Percentiles rank a stretch among this genome's conserved stretches.
These are phyloP conservation scores for Ceratocystis diversiconidia DNA, from an alignment of 2,329 filamentous ascomycete species.

Conservation along the genomic window DNA sequence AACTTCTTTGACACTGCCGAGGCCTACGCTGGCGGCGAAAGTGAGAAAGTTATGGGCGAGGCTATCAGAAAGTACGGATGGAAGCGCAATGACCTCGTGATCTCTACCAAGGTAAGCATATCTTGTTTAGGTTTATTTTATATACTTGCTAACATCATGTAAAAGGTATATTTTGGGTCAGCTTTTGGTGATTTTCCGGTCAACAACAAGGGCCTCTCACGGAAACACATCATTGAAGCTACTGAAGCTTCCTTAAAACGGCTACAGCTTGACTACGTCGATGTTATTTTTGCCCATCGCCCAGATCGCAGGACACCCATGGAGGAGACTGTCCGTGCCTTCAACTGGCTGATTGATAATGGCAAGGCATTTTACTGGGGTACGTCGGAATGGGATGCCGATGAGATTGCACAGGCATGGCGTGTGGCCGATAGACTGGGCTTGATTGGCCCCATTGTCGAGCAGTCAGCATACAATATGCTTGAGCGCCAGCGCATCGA, in stretches of 20 bases:
- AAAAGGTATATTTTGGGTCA: constrained; percentile 43
- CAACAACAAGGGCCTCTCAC: constrained; percentile 53
- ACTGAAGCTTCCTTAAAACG: constrained; percentile 45
- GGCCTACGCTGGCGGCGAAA: constrained; percentile 44
- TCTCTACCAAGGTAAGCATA: constrained; percentile 38
- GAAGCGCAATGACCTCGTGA: constrained; percentile 47
- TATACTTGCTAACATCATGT: background rate
- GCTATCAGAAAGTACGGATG: constrained; percentile 46
- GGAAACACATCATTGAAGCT: constrained; percentile 58
- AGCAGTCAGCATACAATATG: constrained; percentile 55
- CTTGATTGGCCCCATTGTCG: constrained; percentile 49
- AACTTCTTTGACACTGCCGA: constrained; percentile 52
- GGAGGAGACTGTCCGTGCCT: constrained; percentile 55
- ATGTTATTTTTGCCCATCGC: constrained; percentile 55
- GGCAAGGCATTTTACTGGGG: constrained; percentile 60
- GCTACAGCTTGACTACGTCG: constrained; percentile 47
- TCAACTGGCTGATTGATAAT: constrained; percentile 54
- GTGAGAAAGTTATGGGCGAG: constrained; percentile 48
- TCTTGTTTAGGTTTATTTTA: background rate
- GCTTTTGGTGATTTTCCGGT: constrained; percentile 46
- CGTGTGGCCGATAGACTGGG: constrained; percentile 45
- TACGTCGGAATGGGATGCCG: constrained; percentile 52
- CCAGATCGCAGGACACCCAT: constrained; percentile 54
- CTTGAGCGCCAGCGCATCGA: constrained; percentile 49
- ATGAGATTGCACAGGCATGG: constrained; percentile 50